phyloP scores from a whole-genome alignment of 2,329 filamentous ascomycete species.

The Madurella fahalii region DNA sequence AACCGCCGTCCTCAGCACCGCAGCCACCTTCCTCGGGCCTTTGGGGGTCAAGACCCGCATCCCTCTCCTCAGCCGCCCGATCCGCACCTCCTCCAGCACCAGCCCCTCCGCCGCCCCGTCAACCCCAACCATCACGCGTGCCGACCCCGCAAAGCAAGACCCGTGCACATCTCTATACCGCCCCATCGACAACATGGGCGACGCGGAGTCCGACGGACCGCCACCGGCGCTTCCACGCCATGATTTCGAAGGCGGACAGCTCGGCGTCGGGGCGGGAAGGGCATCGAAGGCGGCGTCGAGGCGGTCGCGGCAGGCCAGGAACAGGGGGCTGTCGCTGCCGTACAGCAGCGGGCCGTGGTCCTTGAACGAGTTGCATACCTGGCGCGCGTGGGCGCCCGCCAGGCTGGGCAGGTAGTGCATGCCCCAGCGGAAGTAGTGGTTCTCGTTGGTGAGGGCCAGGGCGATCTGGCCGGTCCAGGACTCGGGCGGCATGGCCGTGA shows the following conservation, averaged over 20 bases:
- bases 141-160: conserved; percentile 51
- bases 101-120: neutral
- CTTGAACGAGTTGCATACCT: conserved; percentile 60
- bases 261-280: conserved; percentile 42
- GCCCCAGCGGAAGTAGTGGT: conserved; percentile 50
- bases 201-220: too few species aligned
- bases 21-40: conserved; percentile 46
- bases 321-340: conserved; percentile 47
- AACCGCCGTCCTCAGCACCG: conserved; percentile 49
- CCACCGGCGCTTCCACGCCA: too few species aligned
- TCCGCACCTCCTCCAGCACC: conserved; percentile 1
- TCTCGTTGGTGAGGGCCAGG: conserved; percentile 39
- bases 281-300: conserved; percentile 49
- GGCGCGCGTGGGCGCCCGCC: conserved; percentile 51
- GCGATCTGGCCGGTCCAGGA: conserved; percentile 43
- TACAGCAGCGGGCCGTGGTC: conserved; percentile 56
- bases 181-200: neutral
- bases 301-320: conserved; percentile 44
- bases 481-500: neutral
- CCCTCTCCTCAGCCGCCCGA: conserved; percentile 44
- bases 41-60: conserved; percentile 47
- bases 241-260: conserved; percentile 13
- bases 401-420: conserved; percentile 55
- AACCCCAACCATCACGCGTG: conserved; percentile 41
- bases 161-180: conserved; percentile 36